A percentile compares a stretch with the other conserved stretches of the same genome.
phyloP scores from a whole-genome alignment of 345 rosid species.

The Pistacia vera region DNA sequence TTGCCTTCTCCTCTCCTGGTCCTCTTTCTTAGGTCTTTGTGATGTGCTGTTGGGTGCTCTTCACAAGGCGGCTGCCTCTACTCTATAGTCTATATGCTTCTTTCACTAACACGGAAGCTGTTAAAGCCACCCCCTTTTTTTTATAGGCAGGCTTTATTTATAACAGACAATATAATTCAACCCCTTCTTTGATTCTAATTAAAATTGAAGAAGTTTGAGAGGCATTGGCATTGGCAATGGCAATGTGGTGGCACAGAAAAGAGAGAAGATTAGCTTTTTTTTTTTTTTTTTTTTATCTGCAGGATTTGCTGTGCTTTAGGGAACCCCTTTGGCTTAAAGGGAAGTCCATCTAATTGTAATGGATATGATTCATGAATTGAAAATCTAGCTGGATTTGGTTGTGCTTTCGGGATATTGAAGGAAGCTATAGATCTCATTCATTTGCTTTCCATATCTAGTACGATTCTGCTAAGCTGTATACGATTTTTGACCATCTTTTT shows the following conservation, averaged over 20 bases:
- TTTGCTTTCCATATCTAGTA: slow-evolving; percentile 19
- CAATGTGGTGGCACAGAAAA: background rate
- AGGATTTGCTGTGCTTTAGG: slow-evolving; percentile 33
- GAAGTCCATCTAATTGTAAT: background rate
- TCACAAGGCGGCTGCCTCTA: slow-evolving; percentile 22
- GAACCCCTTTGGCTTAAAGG: background rate
- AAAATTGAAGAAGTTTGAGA: too few relatives aligned
- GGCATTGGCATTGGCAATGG: too few relatives aligned
- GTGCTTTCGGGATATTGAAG: background rate
- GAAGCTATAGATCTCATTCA: background rate
- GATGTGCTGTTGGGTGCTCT: background rate
- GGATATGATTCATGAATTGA: background rate
- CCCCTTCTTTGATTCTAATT: too few relatives aligned
- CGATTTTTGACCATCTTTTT: background rate
- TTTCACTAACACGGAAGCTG: too few relatives aligned
- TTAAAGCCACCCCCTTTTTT: too few relatives aligned
- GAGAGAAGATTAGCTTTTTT: background rate
- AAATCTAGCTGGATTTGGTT: slow-evolving; percentile 32
- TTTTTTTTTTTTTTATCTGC: background rate
- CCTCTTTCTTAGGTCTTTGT: background rate
- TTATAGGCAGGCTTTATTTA: too few relatives aligned
- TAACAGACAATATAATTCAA: too few relatives aligned
- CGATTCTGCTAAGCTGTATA: slow-evolving; percentile 27
- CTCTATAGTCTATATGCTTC: too few relatives aligned
- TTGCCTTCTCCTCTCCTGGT: background rate